phyloP scores from a whole-genome alignment of 148 eudicot species.

The Amaranthus cruentus region DNA sequence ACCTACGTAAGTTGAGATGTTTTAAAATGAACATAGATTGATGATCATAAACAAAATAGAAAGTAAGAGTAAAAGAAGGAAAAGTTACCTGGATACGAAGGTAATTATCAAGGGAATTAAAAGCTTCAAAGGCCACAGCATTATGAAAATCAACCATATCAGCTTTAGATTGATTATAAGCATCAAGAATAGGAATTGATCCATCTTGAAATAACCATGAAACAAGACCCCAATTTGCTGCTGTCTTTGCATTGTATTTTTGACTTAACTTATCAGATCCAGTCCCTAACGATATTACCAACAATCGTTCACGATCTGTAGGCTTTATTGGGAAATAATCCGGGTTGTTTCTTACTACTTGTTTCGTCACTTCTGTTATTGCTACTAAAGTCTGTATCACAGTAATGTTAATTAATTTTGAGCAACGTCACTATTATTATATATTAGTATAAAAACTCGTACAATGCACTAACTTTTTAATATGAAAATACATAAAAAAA shows the following conservation, averaged over 20 bases:
- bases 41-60: background rate
- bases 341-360: slow-evolving; percentile 25
- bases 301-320: slow-evolving; percentile 29
- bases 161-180: slow-evolving; percentile 28
- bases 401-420: too few species aligned
- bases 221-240: slow-evolving; percentile 52
- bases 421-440: too few species aligned
- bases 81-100: slow-evolving; percentile 55
- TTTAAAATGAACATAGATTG: background rate
- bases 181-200: slow-evolving; percentile 35
- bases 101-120: slow-evolving; percentile 34
- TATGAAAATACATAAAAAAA: too few species aligned
- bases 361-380: slow-evolving; percentile 45
- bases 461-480: too few species aligned
- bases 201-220: slow-evolving; percentile 42
- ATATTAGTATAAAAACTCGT: too few species aligned
- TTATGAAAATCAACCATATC: slow-evolving; percentile 48
- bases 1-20: too few species aligned
- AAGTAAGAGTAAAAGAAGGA: background rate
- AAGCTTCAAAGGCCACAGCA: slow-evolving; percentile 41
- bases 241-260: slow-evolving; percentile 34
- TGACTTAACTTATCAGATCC: slow-evolving; percentile 33
- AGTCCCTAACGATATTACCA: slow-evolving; percentile 55
- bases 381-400: slow-evolving; percentile 50
- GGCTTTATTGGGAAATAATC: slow-evolving; percentile 39